phyloP scores from a whole-genome alignment of 2,329 filamentous ascomycete genomes.

The Simplicillium sp. region DNA sequence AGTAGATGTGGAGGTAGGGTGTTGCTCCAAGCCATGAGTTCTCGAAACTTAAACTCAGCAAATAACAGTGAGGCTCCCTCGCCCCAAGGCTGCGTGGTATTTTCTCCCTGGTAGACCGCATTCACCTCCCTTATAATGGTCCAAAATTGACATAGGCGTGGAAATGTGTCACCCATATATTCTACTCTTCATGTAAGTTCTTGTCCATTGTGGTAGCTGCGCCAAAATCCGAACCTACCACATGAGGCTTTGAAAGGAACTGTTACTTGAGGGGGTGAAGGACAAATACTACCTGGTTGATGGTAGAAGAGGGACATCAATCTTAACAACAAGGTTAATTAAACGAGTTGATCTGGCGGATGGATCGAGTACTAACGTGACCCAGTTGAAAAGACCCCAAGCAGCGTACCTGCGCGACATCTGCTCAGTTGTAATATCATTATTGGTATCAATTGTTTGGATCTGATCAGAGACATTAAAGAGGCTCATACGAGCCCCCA shows the following conservation, averaged over 20 bases:
- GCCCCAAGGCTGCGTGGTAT: constrained; percentile 4
- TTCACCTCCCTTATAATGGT: constrained; percentile 22
- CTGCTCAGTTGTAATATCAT: neutral
- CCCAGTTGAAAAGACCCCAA: constrained; percentile 27
- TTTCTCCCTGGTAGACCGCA: constrained; percentile 15
- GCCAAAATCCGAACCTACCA: neutral
- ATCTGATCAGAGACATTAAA: constrained; percentile 8
- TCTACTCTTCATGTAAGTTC: neutral
- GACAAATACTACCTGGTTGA: constrained; percentile 18
- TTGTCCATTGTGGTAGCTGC: neutral
- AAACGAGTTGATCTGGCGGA: neutral
- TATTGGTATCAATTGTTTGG: constrained; percentile 5
- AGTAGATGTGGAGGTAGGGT: constrained; percentile 16
- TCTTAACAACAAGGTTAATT: constrained; percentile 8
- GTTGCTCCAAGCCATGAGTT: constrained; percentile 27
- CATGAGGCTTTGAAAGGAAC: too few relatives aligned
- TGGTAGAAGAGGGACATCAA: constrained; percentile 21
- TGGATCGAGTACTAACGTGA: constrained; percentile 17
- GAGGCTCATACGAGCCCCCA: constrained; percentile 20
- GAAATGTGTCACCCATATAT: constrained; percentile 19
- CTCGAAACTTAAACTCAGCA: constrained; percentile 26
- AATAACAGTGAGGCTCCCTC: constrained; percentile 13
- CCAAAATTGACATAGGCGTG: constrained; percentile 25
- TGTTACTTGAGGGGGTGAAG: constrained; percentile 11
- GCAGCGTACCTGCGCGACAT: constrained; percentile 13